A percentile compares a stretch with the other conserved stretches of the same genome.
These are phyloP conservation scores for Daphne laureola DNA, from an alignment of 441 rosid species.

Conservation along the genomic window DNA sequence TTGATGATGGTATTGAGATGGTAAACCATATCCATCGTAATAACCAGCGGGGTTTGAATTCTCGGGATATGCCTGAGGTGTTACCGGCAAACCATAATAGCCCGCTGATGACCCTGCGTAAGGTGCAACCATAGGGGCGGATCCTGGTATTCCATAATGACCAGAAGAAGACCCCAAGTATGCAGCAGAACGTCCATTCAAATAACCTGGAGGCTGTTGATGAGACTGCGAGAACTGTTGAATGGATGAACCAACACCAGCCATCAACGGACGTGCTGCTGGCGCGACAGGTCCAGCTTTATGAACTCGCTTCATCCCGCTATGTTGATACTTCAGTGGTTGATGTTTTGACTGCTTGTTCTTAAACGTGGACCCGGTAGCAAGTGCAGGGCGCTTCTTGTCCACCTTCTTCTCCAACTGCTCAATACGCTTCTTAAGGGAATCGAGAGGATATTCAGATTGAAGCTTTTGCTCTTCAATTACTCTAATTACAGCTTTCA, in stretches of 20 bases:
- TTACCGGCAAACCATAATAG: constrained; percentile 32
- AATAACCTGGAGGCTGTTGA: constrained; percentile 21
- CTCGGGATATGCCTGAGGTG: constrained; percentile 22
- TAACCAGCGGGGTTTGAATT: constrained; percentile 27
- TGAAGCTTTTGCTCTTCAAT: constrained; percentile 48
- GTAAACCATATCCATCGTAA: constrained; percentile 33
- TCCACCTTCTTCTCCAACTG: constrained; percentile 47
- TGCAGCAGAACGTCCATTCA: constrained; percentile 18
- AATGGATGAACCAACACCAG: constrained; percentile 25
- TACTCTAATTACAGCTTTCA: constrained; percentile 46
- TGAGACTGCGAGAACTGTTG: constrained; percentile 33
- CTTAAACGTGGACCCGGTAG: constrained; percentile 26
- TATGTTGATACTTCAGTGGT: constrained; percentile 19
- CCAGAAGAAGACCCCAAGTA: constrained; percentile 24
- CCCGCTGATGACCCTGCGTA: constrained; percentile 37
- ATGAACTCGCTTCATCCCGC: constrained; percentile 22
- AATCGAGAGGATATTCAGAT: constrained; percentile 29
- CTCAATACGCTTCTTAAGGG: constrained; percentile 35
- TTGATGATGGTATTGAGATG: constrained; percentile 37
- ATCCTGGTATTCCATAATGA: constrained; percentile 24
- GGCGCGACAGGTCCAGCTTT: constrained; percentile 20
- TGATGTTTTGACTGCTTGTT: constrained; percentile 20
- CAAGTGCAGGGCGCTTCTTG: constrained; percentile 25
- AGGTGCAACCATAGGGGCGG: constrained; percentile 24
- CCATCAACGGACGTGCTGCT: constrained; percentile 15